Evolutionary conservation across 768 basidiomycete genomes (phyloP).

Genomic region (Pulveroboletus sp.): DNA sequence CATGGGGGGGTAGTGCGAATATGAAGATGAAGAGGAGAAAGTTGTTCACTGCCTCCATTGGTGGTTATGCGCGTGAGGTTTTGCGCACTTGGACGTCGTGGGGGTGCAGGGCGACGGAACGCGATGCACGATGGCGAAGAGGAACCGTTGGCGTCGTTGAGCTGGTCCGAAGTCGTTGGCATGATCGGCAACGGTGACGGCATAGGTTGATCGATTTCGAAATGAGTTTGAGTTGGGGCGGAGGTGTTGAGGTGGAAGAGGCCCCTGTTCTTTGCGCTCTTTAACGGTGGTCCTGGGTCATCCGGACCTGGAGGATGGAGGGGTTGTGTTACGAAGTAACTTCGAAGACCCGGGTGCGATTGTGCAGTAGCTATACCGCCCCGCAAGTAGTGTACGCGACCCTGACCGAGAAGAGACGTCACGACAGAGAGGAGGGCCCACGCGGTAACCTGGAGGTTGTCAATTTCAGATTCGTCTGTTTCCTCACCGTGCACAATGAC

Average conservation of each 20-base stretch:
- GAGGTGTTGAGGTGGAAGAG: constrained; percentile 67
- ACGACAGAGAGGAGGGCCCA: constrained; percentile 71
- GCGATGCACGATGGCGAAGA: constrained; percentile 61
- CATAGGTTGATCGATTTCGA: constrained; percentile 54
- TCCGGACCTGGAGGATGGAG: constrained; percentile 12
- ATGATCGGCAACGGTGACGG: constrained; percentile 55
- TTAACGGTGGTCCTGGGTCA: constrained; percentile 17
- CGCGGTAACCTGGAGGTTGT: constrained; percentile 50
- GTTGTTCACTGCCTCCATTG: constrained; percentile 39
- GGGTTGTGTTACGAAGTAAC: constrained; percentile 38
- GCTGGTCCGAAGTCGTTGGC: constrained; percentile 41
- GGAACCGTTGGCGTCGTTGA: constrained; percentile 49
- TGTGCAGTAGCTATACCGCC: constrained; percentile 67
- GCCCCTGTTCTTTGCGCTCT: constrained; percentile 39
- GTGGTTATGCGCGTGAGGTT: constrained; percentile 62
- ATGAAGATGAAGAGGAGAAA: constrained; percentile 52
- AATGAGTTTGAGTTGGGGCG: constrained; percentile 46
- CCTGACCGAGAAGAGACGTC: constrained; percentile 49
- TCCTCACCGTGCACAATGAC: constrained; percentile 75
- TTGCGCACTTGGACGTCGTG: constrained; percentile 58
- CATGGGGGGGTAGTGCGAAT: constrained; percentile 55
- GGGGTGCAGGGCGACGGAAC: constrained; percentile 48
- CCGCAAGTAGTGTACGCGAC: constrained; percentile 61
- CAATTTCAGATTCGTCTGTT: constrained; percentile 63
- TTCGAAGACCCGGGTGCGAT: constrained; percentile 51